Evolutionary conservation across 345 rosid species (phyloP).

Genomic region (Microcos paniculata): DNA sequence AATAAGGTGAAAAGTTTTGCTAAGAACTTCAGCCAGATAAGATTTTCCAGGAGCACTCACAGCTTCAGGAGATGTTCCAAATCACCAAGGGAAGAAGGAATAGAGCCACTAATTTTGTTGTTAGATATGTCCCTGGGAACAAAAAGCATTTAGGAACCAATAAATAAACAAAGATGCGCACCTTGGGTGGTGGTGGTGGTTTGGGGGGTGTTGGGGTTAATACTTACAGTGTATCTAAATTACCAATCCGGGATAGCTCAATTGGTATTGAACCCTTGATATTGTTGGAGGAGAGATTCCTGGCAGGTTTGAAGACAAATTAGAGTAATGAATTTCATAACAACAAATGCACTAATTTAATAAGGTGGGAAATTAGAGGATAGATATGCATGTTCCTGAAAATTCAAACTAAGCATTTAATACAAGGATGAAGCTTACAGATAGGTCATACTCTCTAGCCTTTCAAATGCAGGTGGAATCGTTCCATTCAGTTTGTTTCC

Average conservation of each 20-base stretch:
- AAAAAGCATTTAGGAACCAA: not conserved
- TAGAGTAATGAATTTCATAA: not conserved
- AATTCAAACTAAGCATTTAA: not conserved
- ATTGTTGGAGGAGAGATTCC: constrained; percentile 82
- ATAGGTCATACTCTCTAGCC: constrained; percentile 88
- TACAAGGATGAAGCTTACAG: constrained; percentile 53
- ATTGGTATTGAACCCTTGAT: constrained; percentile 77
- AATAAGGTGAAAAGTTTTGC: constrained; percentile 7
- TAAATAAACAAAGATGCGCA: constrained; percentile 10
- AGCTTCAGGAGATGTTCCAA: constrained; percentile 93
- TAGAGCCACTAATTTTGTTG: constrained; percentile 74
- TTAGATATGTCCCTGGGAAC: constrained; percentile 73
- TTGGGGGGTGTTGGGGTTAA: too few species aligned
- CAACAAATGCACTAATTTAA: not conserved
- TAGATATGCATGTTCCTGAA: not conserved
- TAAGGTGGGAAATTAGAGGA: not conserved
- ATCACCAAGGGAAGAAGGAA: constrained; percentile 93
- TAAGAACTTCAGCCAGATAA: constrained; percentile 11
- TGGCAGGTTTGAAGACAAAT: constrained; percentile 18
- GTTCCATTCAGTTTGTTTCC: constrained; percentile 81
- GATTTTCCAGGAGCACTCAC: constrained; percentile 42
- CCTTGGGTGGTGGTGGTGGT: too few species aligned
- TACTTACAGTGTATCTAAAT: constrained; percentile 88
- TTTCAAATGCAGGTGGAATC: constrained; percentile 74
- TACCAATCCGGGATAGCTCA: constrained; percentile 88